These are phyloP conservation scores for Rhodamnia argentea DNA, from an alignment of 345 rosid genomes.

Conservation along the genomic window DNA sequence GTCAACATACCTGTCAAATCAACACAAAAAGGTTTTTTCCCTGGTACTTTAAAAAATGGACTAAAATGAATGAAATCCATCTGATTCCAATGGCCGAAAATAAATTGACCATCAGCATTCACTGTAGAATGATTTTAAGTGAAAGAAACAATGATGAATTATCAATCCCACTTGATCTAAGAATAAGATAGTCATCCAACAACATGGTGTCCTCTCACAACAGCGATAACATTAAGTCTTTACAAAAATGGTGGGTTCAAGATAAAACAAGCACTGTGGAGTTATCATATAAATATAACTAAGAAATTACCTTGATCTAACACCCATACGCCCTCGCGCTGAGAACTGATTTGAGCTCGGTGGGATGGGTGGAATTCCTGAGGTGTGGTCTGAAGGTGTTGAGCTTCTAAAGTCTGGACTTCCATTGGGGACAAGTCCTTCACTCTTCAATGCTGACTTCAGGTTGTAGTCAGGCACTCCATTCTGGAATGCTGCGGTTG, in stretches of 20 bases:
- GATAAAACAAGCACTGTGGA: background rate
- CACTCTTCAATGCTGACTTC: conserved; percentile 42
- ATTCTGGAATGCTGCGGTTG: conserved; percentile 49
- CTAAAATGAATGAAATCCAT: background rate
- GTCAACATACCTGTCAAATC: conserved; percentile 62
- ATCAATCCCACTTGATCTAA: background rate
- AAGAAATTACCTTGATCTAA: conserved; percentile 65
- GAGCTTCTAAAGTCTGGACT: conserved; percentile 40
- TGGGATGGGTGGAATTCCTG: conserved; percentile 83
- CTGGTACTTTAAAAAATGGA: background rate
- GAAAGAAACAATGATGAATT: background rate
- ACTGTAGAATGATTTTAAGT: background rate
- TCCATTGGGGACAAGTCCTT: conserved; percentile 38
- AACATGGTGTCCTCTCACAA: background rate
- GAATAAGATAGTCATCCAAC: background rate
- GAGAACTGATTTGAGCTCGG: conserved; percentile 73
- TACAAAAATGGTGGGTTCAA: background rate
- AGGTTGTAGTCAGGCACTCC: conserved; percentile 56
- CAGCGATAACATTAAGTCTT: background rate
- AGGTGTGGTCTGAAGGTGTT: conserved; percentile 33
- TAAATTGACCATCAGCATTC: background rate
- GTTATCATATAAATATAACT: background rate
- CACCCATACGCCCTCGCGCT: conserved; percentile 83
- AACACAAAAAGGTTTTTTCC: background rate
- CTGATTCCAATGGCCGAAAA: background rate